These are phyloP conservation scores for Pseudocercospora ulei DNA, from an alignment of 2,329 filamentous ascomycete genomes.

Conservation along the genomic window DNA sequence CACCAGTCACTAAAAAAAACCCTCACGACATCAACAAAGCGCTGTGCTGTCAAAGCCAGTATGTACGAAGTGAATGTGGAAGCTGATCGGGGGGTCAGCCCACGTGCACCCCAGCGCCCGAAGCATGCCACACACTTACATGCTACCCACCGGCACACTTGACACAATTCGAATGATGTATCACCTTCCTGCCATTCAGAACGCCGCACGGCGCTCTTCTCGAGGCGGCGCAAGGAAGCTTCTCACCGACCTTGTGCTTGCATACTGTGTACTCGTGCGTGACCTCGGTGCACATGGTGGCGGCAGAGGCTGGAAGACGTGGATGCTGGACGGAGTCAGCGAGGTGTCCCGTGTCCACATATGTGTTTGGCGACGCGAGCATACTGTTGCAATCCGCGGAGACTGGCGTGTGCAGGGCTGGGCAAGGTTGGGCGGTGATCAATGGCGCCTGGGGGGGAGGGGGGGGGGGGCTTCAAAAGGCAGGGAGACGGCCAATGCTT, in stretches of 20 bases:
- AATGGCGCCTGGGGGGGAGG: too few relatives aligned
- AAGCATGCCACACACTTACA: constrained; percentile 4
- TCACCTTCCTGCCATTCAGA: constrained; percentile 39
- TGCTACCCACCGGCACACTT: constrained; percentile 38
- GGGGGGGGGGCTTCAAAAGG: too few relatives aligned
- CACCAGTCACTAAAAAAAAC: constrained; percentile 2
- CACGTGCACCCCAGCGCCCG: not conserved
- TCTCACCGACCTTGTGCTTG: constrained; percentile 39
- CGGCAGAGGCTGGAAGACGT: not conserved
- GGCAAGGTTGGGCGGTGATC: too few relatives aligned
- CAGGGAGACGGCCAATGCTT: constrained; percentile 18
- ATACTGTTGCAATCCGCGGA: too few relatives aligned
- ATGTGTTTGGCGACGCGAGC: too few relatives aligned
- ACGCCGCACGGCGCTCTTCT: constrained; percentile 37
- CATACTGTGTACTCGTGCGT: constrained; percentile 41
- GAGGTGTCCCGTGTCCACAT: too few relatives aligned
- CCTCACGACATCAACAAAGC: constrained; percentile 14
- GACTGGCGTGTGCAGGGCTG: too few relatives aligned
- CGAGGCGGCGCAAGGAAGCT: constrained; percentile 42
- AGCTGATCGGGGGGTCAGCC: constrained; percentile 3
- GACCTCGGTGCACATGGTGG: constrained; percentile 41
- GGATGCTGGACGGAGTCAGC: not conserved
- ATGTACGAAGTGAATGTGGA: not conserved
- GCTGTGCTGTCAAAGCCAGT: constrained; percentile 13
- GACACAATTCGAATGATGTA: constrained; percentile 43